Percentiles rank a stretch among this genome's conserved stretches.
These are phyloP conservation scores for Boletales sp. DNA, from an alignment of 768 basidiomycete species.

Conservation along the genomic window DNA sequence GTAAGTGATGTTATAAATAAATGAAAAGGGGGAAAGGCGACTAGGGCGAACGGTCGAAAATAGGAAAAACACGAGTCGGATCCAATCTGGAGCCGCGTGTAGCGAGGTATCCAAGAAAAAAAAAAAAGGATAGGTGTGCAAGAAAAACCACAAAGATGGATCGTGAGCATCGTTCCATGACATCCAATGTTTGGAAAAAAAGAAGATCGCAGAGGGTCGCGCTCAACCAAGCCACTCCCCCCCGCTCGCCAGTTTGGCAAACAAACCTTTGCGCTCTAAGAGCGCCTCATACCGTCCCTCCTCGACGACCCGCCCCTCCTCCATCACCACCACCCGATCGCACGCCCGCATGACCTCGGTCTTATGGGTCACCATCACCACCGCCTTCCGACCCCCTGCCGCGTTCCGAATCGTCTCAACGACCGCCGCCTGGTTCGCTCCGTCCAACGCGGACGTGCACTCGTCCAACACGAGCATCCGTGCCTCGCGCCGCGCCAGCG, in stretches of 20 bases:
- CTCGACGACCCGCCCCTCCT: conserved; percentile 75
- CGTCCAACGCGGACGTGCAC: conserved; percentile 90
- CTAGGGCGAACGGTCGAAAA: not conserved
- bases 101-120: not conserved
- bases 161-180: too few relatives aligned
- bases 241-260: conserved; percentile 72
- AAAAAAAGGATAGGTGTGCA: not conserved
- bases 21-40: too few relatives aligned
- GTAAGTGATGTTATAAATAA: too few relatives aligned
- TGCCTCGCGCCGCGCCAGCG: conserved; percentile 64
- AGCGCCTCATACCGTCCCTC: conserved; percentile 73
- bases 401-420: conserved; percentile 69
- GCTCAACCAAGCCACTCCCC: conserved; percentile 59
- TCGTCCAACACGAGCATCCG: conserved; percentile 86
- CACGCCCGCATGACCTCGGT: conserved; percentile 87
- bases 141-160: too few relatives aligned
- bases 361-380: conserved; percentile 93
- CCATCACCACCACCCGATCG: conserved; percentile 80
- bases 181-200: not conserved
- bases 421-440: conserved; percentile 78
- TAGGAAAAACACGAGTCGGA: not conserved
- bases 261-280: conserved; percentile 62
- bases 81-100: too few relatives aligned
- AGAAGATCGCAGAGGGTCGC: not conserved
- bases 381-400: conserved; percentile 59